phyloP scores from a whole-genome alignment of 1,284 basidiomycete genomes.

The Ceratobasidium sp. region DNA sequence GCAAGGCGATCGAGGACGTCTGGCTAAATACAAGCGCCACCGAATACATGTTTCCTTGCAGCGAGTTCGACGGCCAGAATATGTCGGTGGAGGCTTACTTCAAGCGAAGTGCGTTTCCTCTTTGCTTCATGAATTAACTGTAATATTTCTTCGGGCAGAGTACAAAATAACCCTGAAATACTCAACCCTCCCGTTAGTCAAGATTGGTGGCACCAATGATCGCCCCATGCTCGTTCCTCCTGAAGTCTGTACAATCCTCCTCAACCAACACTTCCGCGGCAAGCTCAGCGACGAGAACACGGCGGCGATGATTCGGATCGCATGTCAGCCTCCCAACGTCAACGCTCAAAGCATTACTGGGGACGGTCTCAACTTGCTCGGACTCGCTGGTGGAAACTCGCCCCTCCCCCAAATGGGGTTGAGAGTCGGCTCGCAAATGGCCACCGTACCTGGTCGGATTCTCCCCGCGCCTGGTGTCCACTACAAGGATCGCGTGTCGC shows the following conservation, averaged over 20 bases:
- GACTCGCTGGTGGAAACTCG: constrained; percentile 61
- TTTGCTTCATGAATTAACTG: background rate
- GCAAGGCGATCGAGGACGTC: constrained; percentile 66
- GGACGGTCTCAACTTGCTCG: constrained; percentile 70
- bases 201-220: constrained; percentile 68
- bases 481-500: constrained; percentile 63
- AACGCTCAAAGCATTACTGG: constrained; percentile 71
- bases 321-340: constrained; percentile 74
- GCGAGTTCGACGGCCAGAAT: constrained; percentile 61
- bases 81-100: constrained; percentile 77
- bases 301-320: constrained; percentile 73
- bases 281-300: constrained; percentile 77
- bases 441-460: constrained; percentile 77
- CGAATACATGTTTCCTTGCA: constrained; percentile 67
- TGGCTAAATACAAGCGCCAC: constrained; percentile 53
- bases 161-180: constrained; percentile 65
- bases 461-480: constrained; percentile 69
- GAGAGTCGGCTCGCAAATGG: constrained; percentile 72
- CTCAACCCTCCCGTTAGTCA: constrained; percentile 68
- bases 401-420: constrained; percentile 71
- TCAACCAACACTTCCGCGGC: constrained; percentile 76
- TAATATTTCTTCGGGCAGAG: constrained; percentile 59
- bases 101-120: constrained; percentile 62
- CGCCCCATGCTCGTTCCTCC: constrained; percentile 68
- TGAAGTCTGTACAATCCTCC: constrained; percentile 77